phyloP scores from a whole-genome alignment of 495 filamentous ascomycete genomes.

The Aspergillus mulundensis region DNA sequence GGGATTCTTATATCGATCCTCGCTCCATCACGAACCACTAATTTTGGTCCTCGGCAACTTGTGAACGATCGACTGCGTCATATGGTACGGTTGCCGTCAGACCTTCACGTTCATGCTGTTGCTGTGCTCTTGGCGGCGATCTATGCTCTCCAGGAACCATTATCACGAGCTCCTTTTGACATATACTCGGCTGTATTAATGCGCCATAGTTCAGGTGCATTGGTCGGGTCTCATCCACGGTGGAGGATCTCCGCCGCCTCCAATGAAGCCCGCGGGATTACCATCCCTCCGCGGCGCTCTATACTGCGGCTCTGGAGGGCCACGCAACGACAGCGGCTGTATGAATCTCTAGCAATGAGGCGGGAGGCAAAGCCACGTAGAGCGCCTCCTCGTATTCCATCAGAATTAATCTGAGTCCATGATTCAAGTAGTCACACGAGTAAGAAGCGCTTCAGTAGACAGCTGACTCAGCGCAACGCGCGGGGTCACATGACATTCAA shows the following conservation, averaged over 20 bases:
- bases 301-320: neutral
- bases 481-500: slow-evolving; percentile 14
- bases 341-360: no score
- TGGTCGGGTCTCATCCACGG: neutral
- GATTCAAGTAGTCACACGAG: no score
- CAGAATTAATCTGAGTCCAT: no score
- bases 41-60: slow-evolving; percentile 4
- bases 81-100: neutral
- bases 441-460: no score
- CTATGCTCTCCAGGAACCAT: neutral
- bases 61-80: slow-evolving; percentile 7
- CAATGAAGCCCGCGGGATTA: neutral
- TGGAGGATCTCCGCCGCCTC: slow-evolving; percentile 5
- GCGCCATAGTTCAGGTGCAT: neutral
- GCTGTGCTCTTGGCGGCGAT: neutral
- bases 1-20: neutral
- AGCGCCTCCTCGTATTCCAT: neutral
- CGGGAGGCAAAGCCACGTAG: neutral
- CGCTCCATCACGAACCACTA: neutral
- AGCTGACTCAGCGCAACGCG: slow-evolving; percentile 10
- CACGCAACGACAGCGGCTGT: no score
- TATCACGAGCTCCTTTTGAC: neutral
- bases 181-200: neutral
- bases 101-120: neutral
- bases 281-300: neutral